These are phyloP conservation scores for Populus hybrid DNA, from an alignment of 441 rosid species.

Conservation along the genomic window DNA sequence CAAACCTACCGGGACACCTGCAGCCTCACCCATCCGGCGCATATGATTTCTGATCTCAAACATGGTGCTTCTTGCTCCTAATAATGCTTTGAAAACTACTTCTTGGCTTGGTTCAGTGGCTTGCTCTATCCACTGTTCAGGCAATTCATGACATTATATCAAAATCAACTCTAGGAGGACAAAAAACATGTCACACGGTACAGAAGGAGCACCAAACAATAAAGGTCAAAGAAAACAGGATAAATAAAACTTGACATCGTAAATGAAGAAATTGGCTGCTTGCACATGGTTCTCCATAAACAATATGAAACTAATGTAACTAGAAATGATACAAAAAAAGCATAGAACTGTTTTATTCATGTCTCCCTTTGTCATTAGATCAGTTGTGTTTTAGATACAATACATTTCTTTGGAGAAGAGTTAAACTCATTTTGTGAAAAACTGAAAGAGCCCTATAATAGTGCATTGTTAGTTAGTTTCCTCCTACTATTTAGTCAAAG, in stretches of 20 bases:
- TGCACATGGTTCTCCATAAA: background rate
- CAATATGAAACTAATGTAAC: background rate
- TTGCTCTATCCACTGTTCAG: conserved; percentile 73
- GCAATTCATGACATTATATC: conserved; percentile 24
- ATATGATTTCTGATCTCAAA: conserved; percentile 67
- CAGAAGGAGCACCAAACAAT: background rate
- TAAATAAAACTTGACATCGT: background rate
- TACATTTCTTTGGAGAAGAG: background rate
- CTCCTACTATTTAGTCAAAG: background rate
- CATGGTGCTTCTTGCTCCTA: conserved; percentile 77
- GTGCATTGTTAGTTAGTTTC: background rate
- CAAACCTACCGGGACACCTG: conserved; percentile 74
- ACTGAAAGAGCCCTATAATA: background rate
- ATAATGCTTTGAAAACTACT: conserved; percentile 52
- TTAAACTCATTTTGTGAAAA: background rate
- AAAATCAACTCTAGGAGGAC: conserved; percentile 13
- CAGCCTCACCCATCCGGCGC: conserved; percentile 92
- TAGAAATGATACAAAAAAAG: background rate
- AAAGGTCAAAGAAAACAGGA: background rate
- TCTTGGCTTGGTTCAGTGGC: conserved; percentile 52
- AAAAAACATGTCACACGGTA: background rate
- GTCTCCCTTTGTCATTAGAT: background rate
- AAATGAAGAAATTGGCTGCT: background rate
- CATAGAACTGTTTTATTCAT: background rate
- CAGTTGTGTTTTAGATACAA: background rate